Base-by-base conservation (phyloP, 345 rosid species). In the Dipteronia dyeriana region DNA sequence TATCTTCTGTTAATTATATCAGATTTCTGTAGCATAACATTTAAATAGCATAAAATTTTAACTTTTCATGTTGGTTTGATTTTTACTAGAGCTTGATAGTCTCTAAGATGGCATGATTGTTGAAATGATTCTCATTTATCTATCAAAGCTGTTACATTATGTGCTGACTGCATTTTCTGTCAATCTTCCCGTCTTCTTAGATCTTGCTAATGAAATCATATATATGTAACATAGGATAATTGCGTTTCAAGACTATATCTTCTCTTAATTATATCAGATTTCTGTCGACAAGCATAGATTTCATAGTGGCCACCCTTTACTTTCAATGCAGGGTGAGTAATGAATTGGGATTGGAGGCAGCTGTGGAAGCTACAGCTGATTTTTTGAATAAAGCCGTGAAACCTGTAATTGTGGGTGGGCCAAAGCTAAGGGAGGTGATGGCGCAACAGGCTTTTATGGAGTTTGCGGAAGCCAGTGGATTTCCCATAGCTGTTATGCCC, bases 381-480 rank as follows among this genome's bases (percentile, higher is more conserved):
- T 88, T 91, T 73, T 78, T 91, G 76, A 91, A 91, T 73, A 89
- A 86, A 79, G 92, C 93, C 54, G 95, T 91, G 82, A 91, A 91
- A 80, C 95, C 95, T 20, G 93, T 91, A 41, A 70, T 91, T 47
- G 84, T 91, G 11, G 91, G 84, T 3, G 95, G 95, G 39, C 93
- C 95, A 2, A 91, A 87, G 78, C 76, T 91, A 60, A 84, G 95
- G 83, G 93, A 79, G 41, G 85, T 85, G 39, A 88, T 82, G 79
- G 93, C 93, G 5, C 87, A 84, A 72, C 26, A 85, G 38, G 90
- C 91, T 13, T 87, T 91, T 78, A 29, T 84, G 14, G 89, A 85
- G 71, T 82, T 91, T 25, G 90, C 86, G 13, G 81, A 89, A 66
- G 87, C 87, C 20, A 67, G 84, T 49, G 90, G 91, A 1, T 91